Conservation (phyloP, 805 yeast species). For the Candida maris region DNA sequence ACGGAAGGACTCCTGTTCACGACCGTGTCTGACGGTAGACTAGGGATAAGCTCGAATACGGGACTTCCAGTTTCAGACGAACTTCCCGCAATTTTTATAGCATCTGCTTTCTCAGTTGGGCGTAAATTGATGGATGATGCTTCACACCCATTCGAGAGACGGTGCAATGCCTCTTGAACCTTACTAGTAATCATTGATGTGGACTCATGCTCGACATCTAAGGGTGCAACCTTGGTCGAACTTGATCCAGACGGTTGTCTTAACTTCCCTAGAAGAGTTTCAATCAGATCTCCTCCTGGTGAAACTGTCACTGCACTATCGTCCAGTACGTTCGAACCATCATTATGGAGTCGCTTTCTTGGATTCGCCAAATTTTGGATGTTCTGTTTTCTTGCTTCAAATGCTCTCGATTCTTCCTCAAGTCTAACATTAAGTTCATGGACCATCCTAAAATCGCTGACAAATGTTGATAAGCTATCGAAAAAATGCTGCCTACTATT, state of each 20-base stretch:
- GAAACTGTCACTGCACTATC: too few species aligned
- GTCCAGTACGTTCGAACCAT: too few species aligned
- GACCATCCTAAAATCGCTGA: slow-evolving; percentile 58
- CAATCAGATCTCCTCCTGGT: slow-evolving; percentile 15
- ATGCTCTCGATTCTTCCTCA: slow-evolving; percentile 66
- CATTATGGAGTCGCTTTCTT: too few species aligned
- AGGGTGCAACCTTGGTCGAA: too few species aligned
- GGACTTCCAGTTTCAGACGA: too few species aligned
- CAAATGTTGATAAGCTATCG: slow-evolving; percentile 56
- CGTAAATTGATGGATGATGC: too few species aligned
- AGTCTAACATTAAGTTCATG: slow-evolving; percentile 60
- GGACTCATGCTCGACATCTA: slow-evolving; percentile 11
- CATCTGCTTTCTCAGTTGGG: too few species aligned
- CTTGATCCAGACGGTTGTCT: slow-evolving; percentile 10
- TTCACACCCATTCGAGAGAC: neutral
- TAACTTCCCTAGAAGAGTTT: slow-evolving; percentile 21
- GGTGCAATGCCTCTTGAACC: slow-evolving; percentile 22
- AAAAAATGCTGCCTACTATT: slow-evolving; percentile 58
- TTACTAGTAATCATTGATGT: slow-evolving; percentile 14
- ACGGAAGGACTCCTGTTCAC: too few species aligned
- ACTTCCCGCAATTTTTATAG: too few species aligned
- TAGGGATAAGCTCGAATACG: too few species aligned
- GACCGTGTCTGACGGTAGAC: too few species aligned
- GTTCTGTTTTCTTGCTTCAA: slow-evolving; percentile 58
- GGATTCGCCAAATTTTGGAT: slow-evolving; percentile 37